These are phyloP conservation scores for Aspergillus panamensis DNA, from an alignment of 495 filamentous ascomycete species.

Conservation along the genomic window DNA sequence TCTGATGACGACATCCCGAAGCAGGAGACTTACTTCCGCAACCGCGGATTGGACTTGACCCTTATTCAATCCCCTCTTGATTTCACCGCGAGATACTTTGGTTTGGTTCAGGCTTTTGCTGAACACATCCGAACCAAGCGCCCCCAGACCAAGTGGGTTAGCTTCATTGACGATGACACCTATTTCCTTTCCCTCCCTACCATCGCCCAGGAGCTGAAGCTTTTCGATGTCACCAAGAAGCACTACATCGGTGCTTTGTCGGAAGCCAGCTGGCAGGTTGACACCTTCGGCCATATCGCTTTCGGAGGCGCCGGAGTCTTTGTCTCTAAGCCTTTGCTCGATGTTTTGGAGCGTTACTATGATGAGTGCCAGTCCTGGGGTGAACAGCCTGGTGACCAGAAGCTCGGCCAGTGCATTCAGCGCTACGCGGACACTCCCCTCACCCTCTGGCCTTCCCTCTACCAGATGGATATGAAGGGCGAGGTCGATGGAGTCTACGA, in stretches of 20 bases:
- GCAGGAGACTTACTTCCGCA: conserved; percentile 47
- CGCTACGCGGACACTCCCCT: conserved; percentile 52
- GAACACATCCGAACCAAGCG: conserved; percentile 45
- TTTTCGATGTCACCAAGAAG: conserved; percentile 51
- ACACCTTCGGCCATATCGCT: conserved; percentile 60
- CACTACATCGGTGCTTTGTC: conserved; percentile 61
- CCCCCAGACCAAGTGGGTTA: conserved; percentile 59
- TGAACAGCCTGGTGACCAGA: conserved; percentile 55
- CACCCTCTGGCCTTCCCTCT: conserved; percentile 55
- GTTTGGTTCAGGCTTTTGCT: conserved; percentile 55
- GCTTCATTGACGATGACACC: conserved; percentile 69
- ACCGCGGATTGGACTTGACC: conserved; percentile 51
- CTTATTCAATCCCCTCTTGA: conserved; percentile 51
- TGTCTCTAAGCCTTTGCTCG: conserved; percentile 56
- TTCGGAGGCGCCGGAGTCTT: conserved; percentile 70
- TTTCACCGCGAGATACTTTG: conserved; percentile 62
- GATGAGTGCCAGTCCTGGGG: conserved; percentile 52
- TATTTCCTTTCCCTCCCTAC: conserved; percentile 63
- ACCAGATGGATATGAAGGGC: conserved; percentile 60
- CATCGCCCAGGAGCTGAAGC: conserved; percentile 49
- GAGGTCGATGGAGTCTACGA: conserved; percentile 63
- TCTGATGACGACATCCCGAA: conserved; percentile 43
- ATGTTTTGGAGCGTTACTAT: conserved; percentile 49
- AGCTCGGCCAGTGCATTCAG: conserved; percentile 61
- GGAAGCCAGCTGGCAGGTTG: conserved; percentile 58